Conservation (phyloP, 2,329 filamentous ascomycete genomes). For the Phyllosticta ampelicida region DNA sequence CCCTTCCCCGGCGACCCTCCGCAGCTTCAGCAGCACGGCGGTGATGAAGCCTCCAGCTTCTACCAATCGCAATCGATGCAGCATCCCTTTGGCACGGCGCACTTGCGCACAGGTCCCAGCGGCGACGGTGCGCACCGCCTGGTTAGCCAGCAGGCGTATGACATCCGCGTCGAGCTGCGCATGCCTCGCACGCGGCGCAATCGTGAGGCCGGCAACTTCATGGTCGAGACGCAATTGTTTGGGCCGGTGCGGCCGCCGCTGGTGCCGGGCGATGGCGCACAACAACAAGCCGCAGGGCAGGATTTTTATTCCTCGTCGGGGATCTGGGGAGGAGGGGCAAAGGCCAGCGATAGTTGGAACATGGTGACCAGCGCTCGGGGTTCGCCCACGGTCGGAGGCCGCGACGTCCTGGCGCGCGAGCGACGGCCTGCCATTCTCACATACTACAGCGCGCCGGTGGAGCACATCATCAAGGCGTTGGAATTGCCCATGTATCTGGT, state of each 20-base stretch:
- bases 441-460: constrained; percentile 62
- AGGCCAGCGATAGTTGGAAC: background rate
- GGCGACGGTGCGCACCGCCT: constrained; percentile 36
- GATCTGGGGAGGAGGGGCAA: background rate
- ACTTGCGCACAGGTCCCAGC: constrained; percentile 24
- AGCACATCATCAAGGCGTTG: constrained; percentile 48
- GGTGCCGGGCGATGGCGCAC: background rate
- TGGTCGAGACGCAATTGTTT: constrained; percentile 70
- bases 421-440: constrained; percentile 64
- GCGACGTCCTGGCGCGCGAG: constrained; percentile 3
- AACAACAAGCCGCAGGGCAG: background rate
- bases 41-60: background rate
- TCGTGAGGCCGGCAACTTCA: constrained; percentile 76
- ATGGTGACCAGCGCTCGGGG: background rate
- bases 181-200: constrained; percentile 73
- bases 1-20: constrained; percentile 12
- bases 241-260: constrained; percentile 13
- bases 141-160: constrained; percentile 68
- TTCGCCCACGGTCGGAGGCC: background rate
- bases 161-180: constrained; percentile 63
- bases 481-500: constrained; percentile 61
- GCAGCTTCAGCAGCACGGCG: constrained; percentile 11
- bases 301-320: background rate
- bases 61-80: constrained; percentile 12
- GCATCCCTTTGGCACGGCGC: constrained; percentile 39